Base-by-base conservation (phyloP, 192 early-diverging fungal genomes). In the Polychytrium aggregatum region DNA sequence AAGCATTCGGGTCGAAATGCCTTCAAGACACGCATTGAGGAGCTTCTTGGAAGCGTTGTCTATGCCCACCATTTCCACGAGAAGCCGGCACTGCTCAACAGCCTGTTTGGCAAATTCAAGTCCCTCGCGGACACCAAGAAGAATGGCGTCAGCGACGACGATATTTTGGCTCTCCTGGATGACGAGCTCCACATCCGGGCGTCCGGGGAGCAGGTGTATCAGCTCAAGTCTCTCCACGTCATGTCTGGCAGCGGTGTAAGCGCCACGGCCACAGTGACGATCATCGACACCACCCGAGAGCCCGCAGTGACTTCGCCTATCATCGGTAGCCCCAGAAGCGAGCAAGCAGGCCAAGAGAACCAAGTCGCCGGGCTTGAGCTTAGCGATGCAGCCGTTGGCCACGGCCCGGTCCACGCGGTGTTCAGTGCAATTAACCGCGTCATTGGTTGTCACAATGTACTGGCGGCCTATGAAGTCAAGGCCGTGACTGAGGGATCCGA, bases 1-100 rank as follows among this genome's bases (percentile, higher is more conserved):
- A 97, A 97, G 70, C 90, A 92, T 56, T 95, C 92, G 55, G 93
- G 93, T 11, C 84, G 93, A 36, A 89, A 91, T 41, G 93, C 93
- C 0, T 84, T 97, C 75, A 71, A 79, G 25, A 76, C 79, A 33
- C 83, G 86, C 46, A 68, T 91, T 26, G 78, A 76, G 41, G 72
- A 86, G 41, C 72, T 96, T n/a, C 83, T 90, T 9, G 62, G 61
- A 18, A 70, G 82, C 48, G 57, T 63, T 2, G 41, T 68, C 14
- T 67, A 72, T 50, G 50, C 57, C 29, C 70, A 72, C 20, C 45
- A 48, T 16, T 52, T 87, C 36, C 63, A 62, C 9, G 66, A 82
- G 1, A 65, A 81, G 48, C 71, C 74, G 44, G 53, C 36, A 25
- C 70, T 71, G 24, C 80, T 92, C 70, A 82, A 93, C 60, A 55